Conservation (phyloP, 306 rosid genomes). For the Cucurbita ficifolia region DNA sequence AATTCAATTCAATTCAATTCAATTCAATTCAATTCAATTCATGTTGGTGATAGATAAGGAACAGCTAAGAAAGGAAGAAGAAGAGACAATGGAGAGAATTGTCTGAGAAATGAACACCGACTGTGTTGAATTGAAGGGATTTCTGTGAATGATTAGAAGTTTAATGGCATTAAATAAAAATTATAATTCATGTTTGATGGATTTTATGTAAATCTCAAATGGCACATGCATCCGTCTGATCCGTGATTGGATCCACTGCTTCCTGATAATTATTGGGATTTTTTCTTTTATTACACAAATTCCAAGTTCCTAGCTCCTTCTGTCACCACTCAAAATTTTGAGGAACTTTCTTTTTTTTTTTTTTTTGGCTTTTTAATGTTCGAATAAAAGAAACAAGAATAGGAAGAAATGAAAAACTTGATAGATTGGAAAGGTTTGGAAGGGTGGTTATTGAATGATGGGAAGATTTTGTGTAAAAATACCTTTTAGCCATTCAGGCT, state of each 20-base stretch:
- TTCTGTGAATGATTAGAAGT: not conserved
- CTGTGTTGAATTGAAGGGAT: not conserved
- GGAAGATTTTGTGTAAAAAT: too few species aligned
- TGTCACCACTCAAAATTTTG: not conserved
- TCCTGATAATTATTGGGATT: not conserved
- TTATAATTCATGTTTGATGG: not conserved
- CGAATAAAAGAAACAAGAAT: too few species aligned
- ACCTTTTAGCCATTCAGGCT: too few species aligned
- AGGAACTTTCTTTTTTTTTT: not conserved
- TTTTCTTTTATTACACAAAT: not conserved
- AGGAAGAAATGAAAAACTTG: too few species aligned
- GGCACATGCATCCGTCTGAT: not conserved
- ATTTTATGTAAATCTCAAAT: not conserved
- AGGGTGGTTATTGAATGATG: not conserved
- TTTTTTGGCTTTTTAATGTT: not conserved
- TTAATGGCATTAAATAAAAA: not conserved
- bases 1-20: not conserved
- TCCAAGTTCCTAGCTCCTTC: not conserved
- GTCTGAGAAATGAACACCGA: not conserved
- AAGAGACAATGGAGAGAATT: not conserved
- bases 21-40: constrained; percentile 2
- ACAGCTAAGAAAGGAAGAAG: not conserved
- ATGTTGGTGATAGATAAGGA: not conserved
- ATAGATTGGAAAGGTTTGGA: not conserved
- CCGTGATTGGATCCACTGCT: constrained; percentile 1